Evolutionary conservation across 1,139 yeast species (phyloP).

Genomic region (Scheffersomyces cryptocercus): DNA sequence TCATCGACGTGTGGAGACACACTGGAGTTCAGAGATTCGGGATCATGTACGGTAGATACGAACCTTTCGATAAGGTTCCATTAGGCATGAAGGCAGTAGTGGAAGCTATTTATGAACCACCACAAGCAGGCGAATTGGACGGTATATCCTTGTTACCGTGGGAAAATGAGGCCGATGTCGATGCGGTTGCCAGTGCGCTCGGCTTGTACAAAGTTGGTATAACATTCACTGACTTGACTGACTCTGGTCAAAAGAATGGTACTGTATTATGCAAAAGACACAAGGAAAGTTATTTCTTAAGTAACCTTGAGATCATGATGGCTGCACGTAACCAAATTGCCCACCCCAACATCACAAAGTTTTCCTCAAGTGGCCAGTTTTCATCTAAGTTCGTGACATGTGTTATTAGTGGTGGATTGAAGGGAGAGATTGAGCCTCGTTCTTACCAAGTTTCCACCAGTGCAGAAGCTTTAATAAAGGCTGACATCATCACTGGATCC

Average conservation of each 20-base stretch:
- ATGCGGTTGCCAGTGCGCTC: constrained; percentile 56
- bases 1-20: constrained; percentile 89
- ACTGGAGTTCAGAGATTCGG: constrained; percentile 90
- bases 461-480: constrained; percentile 86
- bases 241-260: constrained; percentile 85
- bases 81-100: constrained; percentile 92
- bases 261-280: constrained; percentile 91
- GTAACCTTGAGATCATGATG: constrained; percentile 83
- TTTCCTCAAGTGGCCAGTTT: constrained; percentile 65
- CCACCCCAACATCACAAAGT: constrained; percentile 66
- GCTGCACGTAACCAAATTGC: constrained; percentile 76
- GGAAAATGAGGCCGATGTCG: constrained; percentile 57
- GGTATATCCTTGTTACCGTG: constrained; percentile 71
- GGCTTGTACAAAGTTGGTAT: constrained; percentile 79
- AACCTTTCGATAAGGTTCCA: constrained; percentile 78
- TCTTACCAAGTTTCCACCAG: constrained; percentile 87
- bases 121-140: constrained; percentile 84
- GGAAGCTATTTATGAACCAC: constrained; percentile 91
- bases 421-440: constrained; percentile 87
- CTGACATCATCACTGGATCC: constrained; percentile 83
- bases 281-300: constrained; percentile 83
- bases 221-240: constrained; percentile 86
- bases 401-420: constrained; percentile 81
- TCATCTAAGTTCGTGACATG: constrained; percentile 94
- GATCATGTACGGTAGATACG: constrained; percentile 78